phyloP scores from a whole-genome alignment of 768 basidiomycete genomes.

The Trametes coccinea region DNA sequence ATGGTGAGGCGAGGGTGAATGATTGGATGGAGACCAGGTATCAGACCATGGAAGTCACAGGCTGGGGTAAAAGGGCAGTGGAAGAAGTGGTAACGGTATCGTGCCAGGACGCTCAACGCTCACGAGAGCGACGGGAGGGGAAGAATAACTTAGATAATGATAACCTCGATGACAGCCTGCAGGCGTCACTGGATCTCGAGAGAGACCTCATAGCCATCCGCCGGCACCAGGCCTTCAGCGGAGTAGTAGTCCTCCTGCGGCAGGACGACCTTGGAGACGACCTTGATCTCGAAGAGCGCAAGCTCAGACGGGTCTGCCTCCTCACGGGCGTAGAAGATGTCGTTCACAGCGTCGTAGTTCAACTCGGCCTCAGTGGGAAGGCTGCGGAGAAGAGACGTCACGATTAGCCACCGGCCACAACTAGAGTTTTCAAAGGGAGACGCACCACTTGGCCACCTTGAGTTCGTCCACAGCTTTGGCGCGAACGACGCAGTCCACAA shows the following conservation, averaged over 20 bases:
- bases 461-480: no score
- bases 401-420: background rate
- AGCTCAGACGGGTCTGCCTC: background rate
- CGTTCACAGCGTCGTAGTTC: background rate
- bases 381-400: background rate
- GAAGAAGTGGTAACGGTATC: no score
- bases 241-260: constrained; percentile 3
- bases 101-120: background rate
- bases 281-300: constrained; percentile 7
- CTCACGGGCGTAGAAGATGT: background rate
- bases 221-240: background rate
- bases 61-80: no score
- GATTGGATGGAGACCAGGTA: background rate
- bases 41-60: background rate
- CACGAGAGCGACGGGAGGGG: background rate
- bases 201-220: background rate
- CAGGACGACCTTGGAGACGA: background rate
- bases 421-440: no score
- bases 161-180: background rate
- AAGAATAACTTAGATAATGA: background rate
- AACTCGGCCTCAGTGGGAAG: background rate
- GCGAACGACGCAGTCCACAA: no score
- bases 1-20: background rate
- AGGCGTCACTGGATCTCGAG: background rate
- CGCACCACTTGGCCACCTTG: no score